phyloP scores from a whole-genome alignment of 495 filamentous ascomycete genomes.

The Penicillium egyptiacum region DNA sequence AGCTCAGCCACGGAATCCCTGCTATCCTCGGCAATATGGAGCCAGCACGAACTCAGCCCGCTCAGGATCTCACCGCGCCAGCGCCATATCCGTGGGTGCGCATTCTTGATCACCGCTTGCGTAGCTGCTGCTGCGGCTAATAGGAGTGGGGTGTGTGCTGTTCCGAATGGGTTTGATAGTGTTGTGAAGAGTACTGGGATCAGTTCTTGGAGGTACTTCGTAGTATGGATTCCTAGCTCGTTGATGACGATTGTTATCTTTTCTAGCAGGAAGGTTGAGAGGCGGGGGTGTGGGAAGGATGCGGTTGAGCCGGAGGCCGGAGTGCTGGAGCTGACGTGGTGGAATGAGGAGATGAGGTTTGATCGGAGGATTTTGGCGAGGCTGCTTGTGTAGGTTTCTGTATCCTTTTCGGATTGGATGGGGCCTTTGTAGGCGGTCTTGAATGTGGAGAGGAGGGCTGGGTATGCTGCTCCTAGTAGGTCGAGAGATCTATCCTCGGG shows the following conservation, averaged over 20 bases:
- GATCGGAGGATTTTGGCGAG: constrained; percentile 39
- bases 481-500: constrained; percentile 66
- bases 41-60: constrained; percentile 66
- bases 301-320: constrained; percentile 46
- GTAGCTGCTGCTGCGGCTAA: constrained; percentile 52
- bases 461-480: constrained; percentile 66
- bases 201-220: constrained; percentile 73
- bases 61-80: constrained; percentile 71
- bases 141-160: constrained; percentile 55
- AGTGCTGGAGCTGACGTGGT: constrained; percentile 51
- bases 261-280: constrained; percentile 56
- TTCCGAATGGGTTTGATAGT: constrained; percentile 69
- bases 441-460: constrained; percentile 61
- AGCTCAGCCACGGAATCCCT: constrained; percentile 14
- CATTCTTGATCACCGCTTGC: constrained; percentile 59
- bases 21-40: constrained; percentile 52
- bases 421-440: constrained; percentile 36
- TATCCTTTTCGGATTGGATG: constrained; percentile 15
- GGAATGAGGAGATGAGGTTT: constrained; percentile 48
- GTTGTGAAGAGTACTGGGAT: constrained; percentile 66
- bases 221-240: constrained; percentile 65
- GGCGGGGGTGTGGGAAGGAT: constrained; percentile 43
- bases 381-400: constrained; percentile 21
- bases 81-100: constrained; percentile 68
- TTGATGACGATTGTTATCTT: constrained; percentile 54